Conservation (phyloP, 495 filamentous ascomycete genomes). For the Sphaerosporella brunnea region DNA sequence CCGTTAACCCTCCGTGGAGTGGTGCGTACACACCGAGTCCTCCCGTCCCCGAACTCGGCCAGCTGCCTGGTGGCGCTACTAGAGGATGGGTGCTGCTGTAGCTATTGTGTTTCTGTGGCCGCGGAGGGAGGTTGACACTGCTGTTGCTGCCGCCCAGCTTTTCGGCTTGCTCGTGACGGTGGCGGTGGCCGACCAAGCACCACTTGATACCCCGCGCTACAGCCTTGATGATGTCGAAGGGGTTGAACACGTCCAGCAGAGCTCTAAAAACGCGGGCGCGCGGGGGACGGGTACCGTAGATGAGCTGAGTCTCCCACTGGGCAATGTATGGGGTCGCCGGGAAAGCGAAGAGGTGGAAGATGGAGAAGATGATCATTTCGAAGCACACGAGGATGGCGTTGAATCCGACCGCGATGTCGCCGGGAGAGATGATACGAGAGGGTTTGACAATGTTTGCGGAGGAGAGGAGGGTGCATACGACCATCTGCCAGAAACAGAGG, state of each 20-base stretch:
- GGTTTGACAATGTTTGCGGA: constrained; percentile 44
- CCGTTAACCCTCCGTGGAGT: constrained; percentile 8
- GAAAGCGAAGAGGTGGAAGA: constrained; percentile 73
- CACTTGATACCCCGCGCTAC: constrained; percentile 60
- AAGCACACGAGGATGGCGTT: constrained; percentile 63
- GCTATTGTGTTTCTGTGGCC: constrained; percentile 6
- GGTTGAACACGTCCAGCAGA: constrained; percentile 56
- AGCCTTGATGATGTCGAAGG: constrained; percentile 69
- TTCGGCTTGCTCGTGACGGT: constrained; percentile 29
- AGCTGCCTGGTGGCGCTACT: constrained; percentile 1
- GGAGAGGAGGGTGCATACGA: constrained; percentile 51
- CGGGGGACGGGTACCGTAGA: constrained; percentile 28
- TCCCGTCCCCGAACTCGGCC: too few relatives aligned
- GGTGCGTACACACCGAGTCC: neutral
- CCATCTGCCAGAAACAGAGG: constrained; percentile 80
- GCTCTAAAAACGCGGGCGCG: constrained; percentile 39
- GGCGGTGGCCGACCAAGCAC: constrained; percentile 55
- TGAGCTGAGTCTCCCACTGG: constrained; percentile 22
- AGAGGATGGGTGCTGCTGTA: constrained; percentile 6
- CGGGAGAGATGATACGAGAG: constrained; percentile 41
- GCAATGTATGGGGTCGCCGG: constrained; percentile 50
- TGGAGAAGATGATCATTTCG: constrained; percentile 70
- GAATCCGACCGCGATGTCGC: constrained; percentile 66
- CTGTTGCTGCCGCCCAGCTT: constrained; percentile 11
- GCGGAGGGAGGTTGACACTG: neutral